Conservation (phyloP, 2,329 filamentous ascomycete species). For the Talaromyces verruculosus region DNA sequence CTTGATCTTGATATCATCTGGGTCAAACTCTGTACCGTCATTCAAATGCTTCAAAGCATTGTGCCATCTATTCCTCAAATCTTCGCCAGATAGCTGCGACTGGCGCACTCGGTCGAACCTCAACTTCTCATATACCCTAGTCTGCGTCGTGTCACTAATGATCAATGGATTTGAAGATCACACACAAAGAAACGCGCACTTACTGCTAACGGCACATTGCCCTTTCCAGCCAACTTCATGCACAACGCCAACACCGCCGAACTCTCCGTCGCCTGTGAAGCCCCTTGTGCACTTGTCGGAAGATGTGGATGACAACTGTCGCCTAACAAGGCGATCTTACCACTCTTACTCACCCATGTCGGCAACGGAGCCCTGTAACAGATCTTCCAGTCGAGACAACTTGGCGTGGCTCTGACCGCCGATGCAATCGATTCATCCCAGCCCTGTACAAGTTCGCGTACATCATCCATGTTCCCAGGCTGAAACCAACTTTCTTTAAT, state of each 20-base stretch:
- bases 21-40: conserved; percentile 43
- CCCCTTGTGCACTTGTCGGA: conserved; percentile 65
- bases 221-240: conserved; percentile 20
- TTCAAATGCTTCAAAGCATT: conserved; percentile 24
- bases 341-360: conserved; percentile 20
- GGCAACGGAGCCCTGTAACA: conserved; percentile 17
- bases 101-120: conserved; percentile 29
- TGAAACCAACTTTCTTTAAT: conserved; percentile 21
- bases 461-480: conserved; percentile 20
- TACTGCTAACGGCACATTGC: conserved; percentile 20
- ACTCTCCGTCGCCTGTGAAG: conserved; percentile 68
- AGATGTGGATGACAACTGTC: conserved; percentile 68
- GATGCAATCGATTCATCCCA: conserved; percentile 14
- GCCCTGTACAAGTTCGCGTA: conserved; percentile 17
- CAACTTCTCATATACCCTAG: conserved; percentile 28
- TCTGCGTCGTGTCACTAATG: conserved; percentile 7
- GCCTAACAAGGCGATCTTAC: conserved; percentile 20
- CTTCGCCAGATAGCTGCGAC: conserved; percentile 27
- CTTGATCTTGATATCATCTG: conserved; percentile 48
- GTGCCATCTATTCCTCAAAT: conserved; percentile 29
- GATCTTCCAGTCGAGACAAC: conserved; percentile 23
- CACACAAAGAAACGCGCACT: background rate
- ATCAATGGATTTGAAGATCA: background rate
- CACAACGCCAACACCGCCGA: conserved; percentile 43
- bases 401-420: conserved; percentile 1